Base-by-base conservation (phyloP, 129 eudicot species). In the Helichrysum umbraculigerum region DNA sequence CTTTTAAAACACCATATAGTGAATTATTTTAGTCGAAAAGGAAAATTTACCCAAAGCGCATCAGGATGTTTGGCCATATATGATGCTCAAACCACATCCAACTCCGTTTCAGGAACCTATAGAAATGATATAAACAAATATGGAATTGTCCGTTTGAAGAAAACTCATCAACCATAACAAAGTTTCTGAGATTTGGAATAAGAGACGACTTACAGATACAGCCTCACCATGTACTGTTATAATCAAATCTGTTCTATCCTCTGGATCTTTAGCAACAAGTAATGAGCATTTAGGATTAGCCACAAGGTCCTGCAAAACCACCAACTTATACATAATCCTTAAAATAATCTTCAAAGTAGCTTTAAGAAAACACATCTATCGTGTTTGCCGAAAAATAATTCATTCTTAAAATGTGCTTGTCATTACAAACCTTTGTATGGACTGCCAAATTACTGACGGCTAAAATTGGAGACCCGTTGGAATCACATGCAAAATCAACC, bases 401-500 rank as follows among this genome's bases (percentile, higher is more conserved):
- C 41, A 35, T 35, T 35, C 6, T 6, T 35, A 6, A 6, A 42
- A 9, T 42, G 50, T 3, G 9, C 4, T 42, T 42, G 14, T 42
- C 17, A 17, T 25, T 16, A 70, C 85, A 15, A 51, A 91, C 99
- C 97, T 94, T 87, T 3, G 94, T 82, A 78, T 94, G 99, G 79
- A 87, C 84, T 67, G 97, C 99, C 82, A 94, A 81, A 79, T 85
- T 83, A 85, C 99, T 94, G 79, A 94, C 85, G 16, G 96, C 96
- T 76, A 94, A 78, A 74, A 91, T 81, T 68, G 99, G 99, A 73
- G 90, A 91, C 63, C 97, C 99, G 64, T 79, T 68, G 65, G 86
- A 82, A 78, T 94, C 99, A 85, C 94, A 91, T 1, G 97, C 92
- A 89, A 86, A 89, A 87, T 94, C 98, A 29, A 94, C 94, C 96